Evolutionary conservation across 23 red algal species (phyloP).

Genomic region (Gracilaria vermiculophylla): DNA sequence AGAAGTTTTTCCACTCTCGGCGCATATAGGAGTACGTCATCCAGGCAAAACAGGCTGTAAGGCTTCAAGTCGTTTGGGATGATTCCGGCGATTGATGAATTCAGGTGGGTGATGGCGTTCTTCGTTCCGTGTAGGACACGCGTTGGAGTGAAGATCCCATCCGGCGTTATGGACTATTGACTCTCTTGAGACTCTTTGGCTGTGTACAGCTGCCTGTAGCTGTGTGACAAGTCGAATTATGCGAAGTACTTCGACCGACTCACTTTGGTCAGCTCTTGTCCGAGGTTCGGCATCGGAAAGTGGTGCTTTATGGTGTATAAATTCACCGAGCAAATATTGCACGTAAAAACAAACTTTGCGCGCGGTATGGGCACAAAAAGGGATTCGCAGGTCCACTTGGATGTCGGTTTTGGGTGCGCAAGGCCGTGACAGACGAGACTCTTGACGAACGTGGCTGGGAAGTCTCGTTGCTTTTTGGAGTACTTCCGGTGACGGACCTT

Average conservation of each 20-base stretch:
- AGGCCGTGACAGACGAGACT: conserved; percentile 25
- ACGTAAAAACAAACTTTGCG: conserved; percentile 3
- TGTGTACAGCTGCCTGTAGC: conserved; percentile 8
- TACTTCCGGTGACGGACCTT: conserved; percentile 49
- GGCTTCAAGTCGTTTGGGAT: conserved; percentile 1
- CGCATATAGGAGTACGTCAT: conserved; percentile 21
- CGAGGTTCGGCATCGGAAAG: conserved; percentile 42
- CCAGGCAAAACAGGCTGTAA: conserved; percentile 7
- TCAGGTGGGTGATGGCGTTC: conserved; percentile 39
- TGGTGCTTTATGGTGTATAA: conserved; percentile 1
- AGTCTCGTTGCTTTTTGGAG: conserved; percentile 28
- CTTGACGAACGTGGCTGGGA: background rate
- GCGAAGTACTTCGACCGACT: conserved; percentile 30
- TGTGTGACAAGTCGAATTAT: background rate
- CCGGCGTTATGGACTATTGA: conserved; percentile 40
- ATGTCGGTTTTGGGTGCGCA: conserved; percentile 21
- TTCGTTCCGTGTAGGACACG: conserved; percentile 52
- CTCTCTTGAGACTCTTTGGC: conserved; percentile 19
- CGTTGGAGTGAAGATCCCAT: conserved; percentile 43
- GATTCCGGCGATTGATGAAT: conserved; percentile 26
- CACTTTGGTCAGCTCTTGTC: conserved; percentile 25
- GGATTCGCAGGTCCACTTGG: conserved; percentile 28
- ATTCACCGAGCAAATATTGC: conserved; percentile 21
- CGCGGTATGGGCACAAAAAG: conserved; percentile 43
- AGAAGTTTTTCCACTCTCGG: background rate